phyloP scores from a whole-genome alignment of 805 yeast genomes.

The Kuraishia cidri region DNA sequence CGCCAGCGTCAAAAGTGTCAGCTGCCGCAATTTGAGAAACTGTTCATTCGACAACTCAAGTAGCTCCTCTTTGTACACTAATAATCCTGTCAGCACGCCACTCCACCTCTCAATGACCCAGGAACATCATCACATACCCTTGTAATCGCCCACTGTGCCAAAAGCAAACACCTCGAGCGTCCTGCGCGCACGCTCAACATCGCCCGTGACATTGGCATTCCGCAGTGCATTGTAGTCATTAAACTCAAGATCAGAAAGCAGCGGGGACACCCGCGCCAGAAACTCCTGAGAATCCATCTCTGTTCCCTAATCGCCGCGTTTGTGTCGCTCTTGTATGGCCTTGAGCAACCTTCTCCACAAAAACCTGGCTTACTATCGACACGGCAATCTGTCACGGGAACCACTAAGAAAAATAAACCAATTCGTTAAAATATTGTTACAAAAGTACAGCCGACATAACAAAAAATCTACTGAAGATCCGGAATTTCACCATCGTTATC shows the following conservation, averaged over 20 bases:
- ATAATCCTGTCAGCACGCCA: too few relatives aligned
- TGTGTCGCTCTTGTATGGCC: too few relatives aligned
- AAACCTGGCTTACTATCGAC: too few relatives aligned
- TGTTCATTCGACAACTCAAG: slow-evolving; percentile 6
- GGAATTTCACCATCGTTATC: slow-evolving; percentile 11
- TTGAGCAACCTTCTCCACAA: too few relatives aligned
- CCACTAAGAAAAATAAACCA: not conserved
- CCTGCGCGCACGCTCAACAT: slow-evolving; percentile 1
- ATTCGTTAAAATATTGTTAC: not conserved
- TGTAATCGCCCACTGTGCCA: slow-evolving; percentile 13
- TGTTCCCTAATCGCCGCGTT: too few relatives aligned
- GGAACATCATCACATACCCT: slow-evolving; percentile 3
- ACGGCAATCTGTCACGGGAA: too few relatives aligned
- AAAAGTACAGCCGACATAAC: not conserved
- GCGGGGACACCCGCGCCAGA: too few relatives aligned
- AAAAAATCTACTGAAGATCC: slow-evolving; percentile 1
- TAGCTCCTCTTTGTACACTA: slow-evolving; percentile 2
- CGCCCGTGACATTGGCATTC: slow-evolving; percentile 2
- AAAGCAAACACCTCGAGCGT: slow-evolving; percentile 17
- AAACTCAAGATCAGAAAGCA: slow-evolving; percentile 8
- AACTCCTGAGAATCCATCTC: too few relatives aligned
- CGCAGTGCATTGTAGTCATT: slow-evolving; percentile 10
- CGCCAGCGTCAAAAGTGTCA: slow-evolving; percentile 10
- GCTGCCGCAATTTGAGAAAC: slow-evolving; percentile 10
- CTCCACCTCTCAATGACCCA: too few relatives aligned